These are phyloP conservation scores for Blepharisma japonicum DNA, from an alignment of 73 alveolate genomes.

Conservation along the genomic window DNA sequence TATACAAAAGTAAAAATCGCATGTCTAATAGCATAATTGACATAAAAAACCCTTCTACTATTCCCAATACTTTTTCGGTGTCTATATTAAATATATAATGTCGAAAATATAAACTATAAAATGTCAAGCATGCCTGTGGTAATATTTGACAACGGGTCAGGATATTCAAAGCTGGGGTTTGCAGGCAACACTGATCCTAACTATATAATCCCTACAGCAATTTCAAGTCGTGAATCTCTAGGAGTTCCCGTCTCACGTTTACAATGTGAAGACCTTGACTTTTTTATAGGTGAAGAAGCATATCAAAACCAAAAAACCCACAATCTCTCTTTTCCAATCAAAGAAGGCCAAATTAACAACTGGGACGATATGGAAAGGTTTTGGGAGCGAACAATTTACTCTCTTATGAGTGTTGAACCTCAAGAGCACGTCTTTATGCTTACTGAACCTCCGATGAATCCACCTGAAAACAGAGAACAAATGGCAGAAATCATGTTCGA, in stretches of 20 bases:
- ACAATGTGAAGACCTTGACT: conserved; percentile 82
- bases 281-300: conserved; percentile 96
- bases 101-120: conserved; percentile 1
- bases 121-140: conserved; percentile 59
- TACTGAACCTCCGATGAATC: conserved; percentile 99
- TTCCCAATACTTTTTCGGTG: no score
- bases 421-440: conserved; percentile 88
- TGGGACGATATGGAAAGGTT: conserved; percentile 98
- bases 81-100: background rate
- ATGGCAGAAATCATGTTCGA: conserved; percentile 98
- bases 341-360: conserved; percentile 83
- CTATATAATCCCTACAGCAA: conserved; percentile 91
- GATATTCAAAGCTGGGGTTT: conserved; percentile 98
- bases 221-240: conserved; percentile 70
- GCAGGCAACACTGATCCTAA: conserved; percentile 97
- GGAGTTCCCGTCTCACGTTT: conserved; percentile 37
- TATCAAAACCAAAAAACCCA: conserved; percentile 57
- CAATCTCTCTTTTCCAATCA: conserved; percentile 63
- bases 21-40: no score
- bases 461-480: conserved; percentile 98
- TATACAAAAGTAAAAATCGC: no score
- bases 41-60: no score
- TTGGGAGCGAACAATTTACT: conserved; percentile 88
- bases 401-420: conserved; percentile 81
- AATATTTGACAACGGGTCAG: conserved; percentile 93